Evolutionary conservation across 1,284 basidiomycete genomes (phyloP), one percentile per base, ranked within the genome.

Genomic region (Ganoderma resinaceum): DNA sequence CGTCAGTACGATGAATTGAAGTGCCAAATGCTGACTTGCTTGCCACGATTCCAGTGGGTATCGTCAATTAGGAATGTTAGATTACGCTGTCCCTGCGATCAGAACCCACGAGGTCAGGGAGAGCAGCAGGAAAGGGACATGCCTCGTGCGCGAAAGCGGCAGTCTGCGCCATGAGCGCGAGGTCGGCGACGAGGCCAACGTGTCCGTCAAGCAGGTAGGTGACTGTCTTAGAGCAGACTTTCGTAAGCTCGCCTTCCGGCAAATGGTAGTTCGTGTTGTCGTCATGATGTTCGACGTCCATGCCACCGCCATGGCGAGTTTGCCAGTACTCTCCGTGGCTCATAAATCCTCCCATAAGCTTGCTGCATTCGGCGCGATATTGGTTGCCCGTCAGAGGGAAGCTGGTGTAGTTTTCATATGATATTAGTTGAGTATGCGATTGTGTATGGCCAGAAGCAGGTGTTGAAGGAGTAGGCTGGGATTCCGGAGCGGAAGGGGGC

Each of bases 151-250:
- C 90, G 60, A 91, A 78, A 2, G 85, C 88, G 11, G 90, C 90
- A 43, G 83, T 83, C 77, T 91, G 90, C 3, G 89, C 88, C 80
- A 91, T 84, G 52, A 91, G 76, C 1, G 88, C 89, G 66, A 92
- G 76, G 73, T 92, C 90, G 43, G 87, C 87, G 26, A 86, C 77
- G 26, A 92, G 80, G 33, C 90, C 90, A 8, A 89, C 87, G 61
- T 84, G 79, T 7, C 90, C 90, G 74, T 90, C 89, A 46, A 92
- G 80, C 85, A 90, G 84, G 74, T 92, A 92, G 0, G 90, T 92
- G 72, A 92, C 86, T 0, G 88, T 89, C 66, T 84, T 87, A 18
- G 77, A 80, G 78, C 90, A 92, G 20, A 86, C 77, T 20, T 76
- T 72, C n/a, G 76, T 77, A 9, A 60, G 70, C 65, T 77, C 76